phyloP scores from a whole-genome alignment of 345 rosid species.

The Kandelia obovata region DNA sequence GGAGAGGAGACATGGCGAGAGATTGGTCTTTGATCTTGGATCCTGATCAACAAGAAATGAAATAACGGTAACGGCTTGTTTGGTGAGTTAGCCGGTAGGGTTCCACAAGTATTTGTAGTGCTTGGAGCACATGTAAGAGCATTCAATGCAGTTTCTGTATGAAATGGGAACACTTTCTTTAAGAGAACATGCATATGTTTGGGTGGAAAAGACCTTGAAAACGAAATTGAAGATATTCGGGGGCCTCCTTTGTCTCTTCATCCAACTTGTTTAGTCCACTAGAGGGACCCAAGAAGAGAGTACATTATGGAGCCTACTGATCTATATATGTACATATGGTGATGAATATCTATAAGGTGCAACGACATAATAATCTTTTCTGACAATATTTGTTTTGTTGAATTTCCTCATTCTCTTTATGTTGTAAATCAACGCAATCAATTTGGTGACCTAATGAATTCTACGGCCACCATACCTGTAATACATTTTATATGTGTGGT shows the following conservation, averaged over 20 bases:
- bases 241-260: conserved; percentile 39
- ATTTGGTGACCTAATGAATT: neutral
- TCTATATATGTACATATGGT: neutral
- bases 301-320: neutral
- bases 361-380: too few relatives aligned
- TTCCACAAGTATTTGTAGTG: conserved; percentile 33
- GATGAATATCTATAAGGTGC: neutral
- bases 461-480: too few relatives aligned
- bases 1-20: conserved; percentile 26
- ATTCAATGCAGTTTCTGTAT: conserved; percentile 49
- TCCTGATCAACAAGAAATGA: neutral
- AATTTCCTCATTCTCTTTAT: neutral
- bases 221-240: conserved; percentile 33
- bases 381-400: too few relatives aligned
- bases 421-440: neutral
- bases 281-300: conserved; percentile 4
- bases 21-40: neutral
- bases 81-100: conserved; percentile 19
- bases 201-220: conserved; percentile 30
- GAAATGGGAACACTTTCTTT: conserved; percentile 27
- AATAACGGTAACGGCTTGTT: neutral
- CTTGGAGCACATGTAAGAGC: conserved; percentile 29
- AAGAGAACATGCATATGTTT: conserved; percentile 63
- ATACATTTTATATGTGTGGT: too few relatives aligned
- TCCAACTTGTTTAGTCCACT: conserved; percentile 1